Conservation (phyloP, 495 filamentous ascomycete genomes). For the Podospora australis region DNA sequence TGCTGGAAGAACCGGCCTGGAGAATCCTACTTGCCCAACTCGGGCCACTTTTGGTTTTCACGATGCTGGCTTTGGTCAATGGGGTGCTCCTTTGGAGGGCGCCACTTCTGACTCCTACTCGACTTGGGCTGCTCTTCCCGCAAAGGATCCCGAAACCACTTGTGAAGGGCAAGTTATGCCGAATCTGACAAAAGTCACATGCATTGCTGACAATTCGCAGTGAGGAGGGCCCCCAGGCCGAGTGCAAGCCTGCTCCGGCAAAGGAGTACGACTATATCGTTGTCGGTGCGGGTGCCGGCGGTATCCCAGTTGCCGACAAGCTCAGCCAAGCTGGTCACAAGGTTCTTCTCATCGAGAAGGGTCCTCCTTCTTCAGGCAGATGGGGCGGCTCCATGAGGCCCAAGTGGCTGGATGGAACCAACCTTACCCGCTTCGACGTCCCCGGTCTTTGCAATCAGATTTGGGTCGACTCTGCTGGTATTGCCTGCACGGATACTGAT, state of each 20-base stretch:
- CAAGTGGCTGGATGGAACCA: constrained; percentile 56
- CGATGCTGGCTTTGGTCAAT: constrained; percentile 34
- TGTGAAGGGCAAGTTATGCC: constrained; percentile 29
- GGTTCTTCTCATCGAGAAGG: constrained; percentile 60
- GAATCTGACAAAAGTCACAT: neutral
- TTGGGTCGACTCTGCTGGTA: constrained; percentile 53
- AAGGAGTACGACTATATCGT: constrained; percentile 61
- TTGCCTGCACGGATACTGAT: constrained; percentile 60
- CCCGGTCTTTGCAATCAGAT: constrained; percentile 68
- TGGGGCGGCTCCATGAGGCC: constrained; percentile 54
- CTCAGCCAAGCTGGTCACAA: constrained; percentile 54
- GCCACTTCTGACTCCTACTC: constrained; percentile 43
- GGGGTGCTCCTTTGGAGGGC: constrained; percentile 34
- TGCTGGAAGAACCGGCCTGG: constrained; percentile 17
- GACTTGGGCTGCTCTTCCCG: constrained; percentile 42
- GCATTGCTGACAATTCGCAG: constrained; percentile 5
- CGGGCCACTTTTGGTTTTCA: constrained; percentile 31
- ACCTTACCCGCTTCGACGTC: constrained; percentile 67
- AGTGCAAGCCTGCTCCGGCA: constrained; percentile 37
- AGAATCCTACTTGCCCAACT: constrained; percentile 24
- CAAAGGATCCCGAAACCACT: constrained; percentile 27
- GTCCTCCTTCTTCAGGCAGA: constrained; percentile 52
- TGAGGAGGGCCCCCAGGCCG: neutral
- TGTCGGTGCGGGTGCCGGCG: constrained; percentile 57
- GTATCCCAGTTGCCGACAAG: constrained; percentile 57